Evolutionary conservation across 495 filamentous ascomycete genomes (phyloP), one percentile per base, ranked within the genome.

Genomic region (Tuber umbilicatum): DNA sequence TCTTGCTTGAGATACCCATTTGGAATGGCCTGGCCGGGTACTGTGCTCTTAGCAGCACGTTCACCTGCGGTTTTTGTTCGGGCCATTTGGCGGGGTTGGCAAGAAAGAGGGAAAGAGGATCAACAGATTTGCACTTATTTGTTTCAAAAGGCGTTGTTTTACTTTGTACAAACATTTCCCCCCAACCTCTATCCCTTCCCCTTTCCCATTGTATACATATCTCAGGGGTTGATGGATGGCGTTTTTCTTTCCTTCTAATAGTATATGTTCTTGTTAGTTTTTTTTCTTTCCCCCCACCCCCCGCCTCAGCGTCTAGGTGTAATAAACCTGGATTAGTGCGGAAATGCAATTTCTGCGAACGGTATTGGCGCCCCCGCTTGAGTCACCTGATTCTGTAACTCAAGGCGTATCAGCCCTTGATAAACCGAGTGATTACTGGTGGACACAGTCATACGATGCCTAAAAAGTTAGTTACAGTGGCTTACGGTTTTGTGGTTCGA

Each of bases 351-450:
- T 35, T 14, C 12, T 6, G 16, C 27, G 55, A 35, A 35, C 35
- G 55, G 27, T 14, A 17, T 64, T 64, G 55, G 16, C 27, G 27
- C 7, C 27, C 31, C 27, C 27, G 55, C 3, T 27, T 60, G 50
- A 60, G 50, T 60, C n/a, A 60, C 27, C 55, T 35, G 55, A 64
- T 64, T 64, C 27, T 35, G 55, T 64, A 35, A 64, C 27, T 17
- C 55, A 35, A 17, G 10, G 55, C 3, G 27, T 16, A 17, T 64
- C 27, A 64, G 55, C 12, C 3, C 55, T 70, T 27, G 37, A 43
- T 68, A 27, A 35, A 21, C 14, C 70, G 73, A 75, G 73, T 75
- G 73, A 75, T 38, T 38, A 43, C 31, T 38, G 37, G 43, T 73
- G 70, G 50, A 31, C 27, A 43, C n/a, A 38, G 14, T 35, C 3